Base-by-base conservation (phyloP, 108 stramenopile species). In the Mediolabrus comicus region DNA sequence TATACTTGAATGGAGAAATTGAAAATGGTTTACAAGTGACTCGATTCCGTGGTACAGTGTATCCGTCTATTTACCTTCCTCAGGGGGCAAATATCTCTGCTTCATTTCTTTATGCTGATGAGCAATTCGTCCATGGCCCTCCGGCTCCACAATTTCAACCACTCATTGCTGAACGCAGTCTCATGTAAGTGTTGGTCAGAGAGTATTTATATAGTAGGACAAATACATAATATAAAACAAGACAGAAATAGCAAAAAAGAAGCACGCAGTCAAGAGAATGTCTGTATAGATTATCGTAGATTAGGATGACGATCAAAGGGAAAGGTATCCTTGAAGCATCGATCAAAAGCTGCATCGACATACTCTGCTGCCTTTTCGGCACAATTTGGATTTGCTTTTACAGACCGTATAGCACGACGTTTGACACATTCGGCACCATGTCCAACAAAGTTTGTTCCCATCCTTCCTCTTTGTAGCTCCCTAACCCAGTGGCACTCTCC, bases 221-320 rank as follows among this genome's bases (percentile, higher is more conserved):
- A n/a, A n/a, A n/a, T n/a, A n/a, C n/a, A n/a, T n/a, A n/a, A n/a
- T n/a, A n/a, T n/a, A n/a, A 49, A 24, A 49, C 22, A 22, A 17
- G 9, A 24, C 5, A 22, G 0, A 5, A 49, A 1, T 49, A 10
- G 9, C 19, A 24, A 22, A 22, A 6, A 43, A 24, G 9, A 22
- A 6, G 19, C 16, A 9, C 19, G 9, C 33, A 33, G 33, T 49
- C 22, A n/a, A n/a, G n/a, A n/a, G n/a, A n/a, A n/a, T n/a, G n/a
- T n/a, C n/a, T n/a, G n/a, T n/a, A n/a, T 49, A 49, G 46, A 49
- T 51, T 54, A 90, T 63, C 83, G 54, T 65, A 88, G 74, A 58
- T 91, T 94, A 30, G 93, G 93, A 65, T 94, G 93, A 22, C 93
- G 82, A 64, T 90, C 89, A 77, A 94, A 94, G 11, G 93, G 93